Base-by-base conservation (phyloP, 139 green algal genomes). In the Picochlorum sp. region DNA sequence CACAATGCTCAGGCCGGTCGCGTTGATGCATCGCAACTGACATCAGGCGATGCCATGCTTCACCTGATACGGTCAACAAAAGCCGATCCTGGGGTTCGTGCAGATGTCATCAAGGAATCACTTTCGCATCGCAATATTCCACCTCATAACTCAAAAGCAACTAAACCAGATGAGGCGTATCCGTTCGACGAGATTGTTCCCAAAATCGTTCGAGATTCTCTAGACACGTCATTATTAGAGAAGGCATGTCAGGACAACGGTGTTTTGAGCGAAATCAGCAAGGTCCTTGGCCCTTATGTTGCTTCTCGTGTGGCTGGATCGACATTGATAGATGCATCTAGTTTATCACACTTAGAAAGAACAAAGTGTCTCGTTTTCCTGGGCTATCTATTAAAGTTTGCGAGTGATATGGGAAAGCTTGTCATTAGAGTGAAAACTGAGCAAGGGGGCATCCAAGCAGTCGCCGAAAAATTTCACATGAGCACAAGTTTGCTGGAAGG, bases 71-170 rank as follows among this genome's bases (percentile, higher is more conserved):
- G 40, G 2, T 24, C 30, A 7, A 55, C 36, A 7, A 50, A 51
- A 16, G 47, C 65, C 29, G 41, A 40, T n/a, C 57, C 52, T 1
- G 25, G 14, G 24, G 59, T 22, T 7, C 47, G 55, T 24, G 63
- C 63, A 16, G 69, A 74, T 33, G 32, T 80, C 28, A 57, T 78
- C 14, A 50, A 54, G n/a, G 29, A 25, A 13, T 28, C 55, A 1
- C 33, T 65, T 24, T 59, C 59, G 25, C 10, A 56, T 22, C 57
- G 73, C 28, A 73, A 69, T 41, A 74, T 80, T 56, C 73, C 73
- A 49, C 69, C 73, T 8, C 69, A 80, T 30, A 43, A 78, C 54
- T 64, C 64, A 2, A 53, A 64, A 16, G 73, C 69, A 3, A 60
- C 33, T 0, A 65, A 16, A 16, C 51, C 69, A 2, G 37, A 62